Evolutionary conservation across 345 rosid genomes (phyloP).

Genomic region (Eucalyptus brandiana): DNA sequence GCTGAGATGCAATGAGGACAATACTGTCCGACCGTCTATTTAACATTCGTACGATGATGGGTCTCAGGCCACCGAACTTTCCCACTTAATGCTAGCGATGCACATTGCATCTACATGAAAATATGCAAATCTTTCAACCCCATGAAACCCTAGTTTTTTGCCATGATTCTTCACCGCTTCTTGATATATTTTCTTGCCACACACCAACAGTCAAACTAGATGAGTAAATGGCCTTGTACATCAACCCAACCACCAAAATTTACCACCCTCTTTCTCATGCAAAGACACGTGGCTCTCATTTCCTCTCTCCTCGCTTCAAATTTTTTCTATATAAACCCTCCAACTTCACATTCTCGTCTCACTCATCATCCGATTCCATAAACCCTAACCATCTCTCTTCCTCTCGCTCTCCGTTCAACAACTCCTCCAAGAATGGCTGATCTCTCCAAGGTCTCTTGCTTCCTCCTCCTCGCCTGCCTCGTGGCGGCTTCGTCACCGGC

Average conservation of each 20-base stretch:
- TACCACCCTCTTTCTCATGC: not conserved
- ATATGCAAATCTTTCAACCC: not conserved
- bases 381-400: not conserved
- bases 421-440: not conserved
- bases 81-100: not conserved
- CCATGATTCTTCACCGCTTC: not conserved
- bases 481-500: not conserved
- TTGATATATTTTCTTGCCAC: not conserved
- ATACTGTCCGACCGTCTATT: not conserved
- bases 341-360: not conserved
- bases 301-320: not conserved
- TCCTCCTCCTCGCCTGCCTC: constrained; percentile 6
- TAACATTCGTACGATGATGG: not conserved
- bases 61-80: not conserved
- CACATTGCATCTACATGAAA: not conserved
- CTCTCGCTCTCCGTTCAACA: not conserved
- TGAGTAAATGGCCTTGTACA: not conserved
- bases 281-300: not conserved
- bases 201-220: not conserved
- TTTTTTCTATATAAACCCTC: not conserved
- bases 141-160: not conserved
- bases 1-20: not conserved
- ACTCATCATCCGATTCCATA: not conserved
- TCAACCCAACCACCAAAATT: not conserved
- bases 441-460: not conserved